These are phyloP conservation scores for Hymenoscyphus salicellus DNA, from an alignment of 2,329 filamentous ascomycete species.

Conservation along the genomic window DNA sequence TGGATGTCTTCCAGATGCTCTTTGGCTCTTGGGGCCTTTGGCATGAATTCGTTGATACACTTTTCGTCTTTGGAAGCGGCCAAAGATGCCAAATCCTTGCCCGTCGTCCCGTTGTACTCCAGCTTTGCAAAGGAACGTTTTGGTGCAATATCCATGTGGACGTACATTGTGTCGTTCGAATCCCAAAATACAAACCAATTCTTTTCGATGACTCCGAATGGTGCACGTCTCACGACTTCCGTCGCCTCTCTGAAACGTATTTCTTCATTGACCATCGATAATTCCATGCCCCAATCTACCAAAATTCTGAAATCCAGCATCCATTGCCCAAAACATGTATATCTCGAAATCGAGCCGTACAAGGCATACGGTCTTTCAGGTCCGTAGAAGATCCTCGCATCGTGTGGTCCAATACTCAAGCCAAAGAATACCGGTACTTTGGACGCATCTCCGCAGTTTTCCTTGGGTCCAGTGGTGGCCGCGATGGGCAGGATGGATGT, in stretches of 20 bases:
- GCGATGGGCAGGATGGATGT: background rate
- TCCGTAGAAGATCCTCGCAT: slow-evolving; percentile 56
- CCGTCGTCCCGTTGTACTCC: background rate
- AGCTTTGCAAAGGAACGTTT: background rate
- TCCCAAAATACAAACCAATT: slow-evolving; percentile 65
- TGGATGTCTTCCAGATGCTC: background rate
- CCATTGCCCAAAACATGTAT: slow-evolving; percentile 57
- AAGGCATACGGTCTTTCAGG: slow-evolving; percentile 49
- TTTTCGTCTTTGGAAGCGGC: background rate
- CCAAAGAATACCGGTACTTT: slow-evolving; percentile 38
- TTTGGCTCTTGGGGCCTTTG: background rate
- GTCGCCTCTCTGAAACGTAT: slow-evolving; percentile 38
- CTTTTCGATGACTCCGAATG: slow-evolving; percentile 51
- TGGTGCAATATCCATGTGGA: slow-evolving; percentile 37
- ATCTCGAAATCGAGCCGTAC: slow-evolving; percentile 54
- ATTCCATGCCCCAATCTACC: slow-evolving; percentile 41
- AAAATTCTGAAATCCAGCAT: slow-evolving; percentile 52
- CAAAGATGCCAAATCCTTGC: background rate
- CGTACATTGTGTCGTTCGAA: slow-evolving; percentile 42
- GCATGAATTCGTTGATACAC: background rate
- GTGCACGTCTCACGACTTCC: slow-evolving; percentile 50
- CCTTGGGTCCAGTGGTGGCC: background rate
- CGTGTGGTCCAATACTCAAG: slow-evolving; percentile 52
- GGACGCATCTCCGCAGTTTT: background rate
- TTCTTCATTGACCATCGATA: slow-evolving; percentile 11